Percentiles rank a stretch among this genome's conserved stretches.
phyloP scores from a whole-genome alignment of 345 rosid genomes.

The Rubroshorea leprosula region DNA sequence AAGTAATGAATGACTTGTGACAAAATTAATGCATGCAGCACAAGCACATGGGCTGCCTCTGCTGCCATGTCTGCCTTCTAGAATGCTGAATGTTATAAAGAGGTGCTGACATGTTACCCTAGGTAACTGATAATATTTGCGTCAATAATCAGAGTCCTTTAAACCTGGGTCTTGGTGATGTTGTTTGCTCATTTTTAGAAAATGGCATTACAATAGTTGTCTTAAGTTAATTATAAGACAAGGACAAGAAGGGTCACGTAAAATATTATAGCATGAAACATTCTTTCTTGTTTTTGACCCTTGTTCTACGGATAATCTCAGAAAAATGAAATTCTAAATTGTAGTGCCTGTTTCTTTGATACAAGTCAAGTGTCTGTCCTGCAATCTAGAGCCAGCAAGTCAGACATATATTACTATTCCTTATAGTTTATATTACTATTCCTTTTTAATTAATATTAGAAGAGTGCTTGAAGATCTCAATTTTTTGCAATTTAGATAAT shows the following conservation, averaged over 20 bases:
- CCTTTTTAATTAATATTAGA: neutral
- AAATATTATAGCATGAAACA: too few species aligned
- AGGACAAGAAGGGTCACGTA: too few species aligned
- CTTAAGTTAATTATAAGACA: too few species aligned
- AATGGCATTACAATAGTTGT: neutral
- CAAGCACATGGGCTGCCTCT: neutral
- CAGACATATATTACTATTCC: too few species aligned
- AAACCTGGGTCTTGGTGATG: neutral
- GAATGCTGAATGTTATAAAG: neutral
- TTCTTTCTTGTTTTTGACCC: too few species aligned
- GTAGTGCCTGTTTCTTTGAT: too few species aligned
- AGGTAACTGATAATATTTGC: neutral
- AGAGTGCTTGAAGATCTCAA: neutral
- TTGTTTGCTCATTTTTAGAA: neutral
- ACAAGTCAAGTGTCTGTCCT: too few species aligned
- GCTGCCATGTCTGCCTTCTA: neutral
- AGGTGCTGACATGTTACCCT: neutral
- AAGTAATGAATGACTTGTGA: neutral
- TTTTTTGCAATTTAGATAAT: constrained; percentile 7
- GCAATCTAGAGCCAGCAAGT: too few species aligned
- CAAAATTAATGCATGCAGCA: neutral
- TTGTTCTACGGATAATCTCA: too few species aligned
- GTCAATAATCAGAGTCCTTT: neutral
- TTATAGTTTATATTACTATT: neutral
- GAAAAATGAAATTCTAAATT: too few species aligned